Conservation (phyloP, 495 filamentous ascomycete species). For the Hypoxylon cercidicola region DNA sequence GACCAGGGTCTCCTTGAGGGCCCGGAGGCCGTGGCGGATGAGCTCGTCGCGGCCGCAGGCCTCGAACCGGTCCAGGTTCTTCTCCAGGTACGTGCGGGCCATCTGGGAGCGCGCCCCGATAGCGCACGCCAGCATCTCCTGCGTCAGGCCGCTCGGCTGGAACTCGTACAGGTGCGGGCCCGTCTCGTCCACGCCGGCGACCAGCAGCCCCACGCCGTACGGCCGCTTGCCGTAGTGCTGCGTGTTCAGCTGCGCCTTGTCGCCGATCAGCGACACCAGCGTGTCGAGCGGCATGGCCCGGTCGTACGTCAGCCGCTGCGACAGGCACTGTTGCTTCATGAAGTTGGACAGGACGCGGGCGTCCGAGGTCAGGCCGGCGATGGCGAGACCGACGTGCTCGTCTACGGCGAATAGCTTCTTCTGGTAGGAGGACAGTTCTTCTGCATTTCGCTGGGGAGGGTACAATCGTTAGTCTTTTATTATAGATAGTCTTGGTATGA, state of each 20-base stretch:
- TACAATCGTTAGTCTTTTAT: conserved; percentile 14
- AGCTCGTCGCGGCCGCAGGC: conserved; percentile 81
- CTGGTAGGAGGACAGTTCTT: conserved; percentile 99
- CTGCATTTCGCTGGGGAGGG: conserved; percentile 83
- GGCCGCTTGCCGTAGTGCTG: conserved; percentile 97
- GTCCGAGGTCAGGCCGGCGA: conserved; percentile 96
- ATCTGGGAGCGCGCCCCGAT: conserved; percentile 97
- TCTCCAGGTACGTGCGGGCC: conserved; percentile 95
- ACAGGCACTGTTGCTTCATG: conserved; percentile 99
- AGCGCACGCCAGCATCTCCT: conserved; percentile 95
- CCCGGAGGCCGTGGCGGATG: conserved; percentile 86
- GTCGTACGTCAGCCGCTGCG: conserved; percentile 93
- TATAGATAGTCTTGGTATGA: neutral
- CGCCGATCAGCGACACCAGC: conserved; percentile 88
- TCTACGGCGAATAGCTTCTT: conserved; percentile 99
- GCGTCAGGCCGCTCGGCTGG: conserved; percentile 93
- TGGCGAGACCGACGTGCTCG: conserved; percentile 92
- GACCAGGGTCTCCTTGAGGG: conserved; percentile 92
- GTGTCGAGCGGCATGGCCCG: conserved; percentile 89
- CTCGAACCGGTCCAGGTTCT: conserved; percentile 84
- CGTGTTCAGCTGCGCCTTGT: conserved; percentile 97
- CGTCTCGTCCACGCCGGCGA: conserved; percentile 91
- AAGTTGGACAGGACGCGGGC: conserved; percentile 99
- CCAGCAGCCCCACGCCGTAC: conserved; percentile 93
- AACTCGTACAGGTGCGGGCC: conserved; percentile 98